phyloP scores from a whole-genome alignment of 2,329 filamentous ascomycete species.

The Ophiocordyceps unilateralis region DNA sequence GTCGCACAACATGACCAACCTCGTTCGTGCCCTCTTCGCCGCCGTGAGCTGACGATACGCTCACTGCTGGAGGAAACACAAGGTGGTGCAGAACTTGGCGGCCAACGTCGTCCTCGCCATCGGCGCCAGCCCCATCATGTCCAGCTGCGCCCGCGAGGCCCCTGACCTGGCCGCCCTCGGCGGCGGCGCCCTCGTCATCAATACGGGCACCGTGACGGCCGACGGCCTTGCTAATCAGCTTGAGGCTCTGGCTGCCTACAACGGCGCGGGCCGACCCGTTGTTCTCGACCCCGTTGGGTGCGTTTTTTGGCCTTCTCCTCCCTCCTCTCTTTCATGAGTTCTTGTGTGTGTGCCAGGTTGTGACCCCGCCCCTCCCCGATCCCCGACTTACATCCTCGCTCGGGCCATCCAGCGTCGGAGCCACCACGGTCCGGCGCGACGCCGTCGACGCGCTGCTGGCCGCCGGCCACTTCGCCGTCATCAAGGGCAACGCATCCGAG shows the following conservation, averaged over 20 bases:
- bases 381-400: background rate
- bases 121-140: constrained; percentile 88
- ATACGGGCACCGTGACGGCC: constrained; percentile 83
- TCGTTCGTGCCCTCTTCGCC: constrained; percentile 13
- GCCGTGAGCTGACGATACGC: background rate
- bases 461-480: constrained; percentile 64
- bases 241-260: constrained; percentile 66
- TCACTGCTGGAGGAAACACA: background rate
- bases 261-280: constrained; percentile 54
- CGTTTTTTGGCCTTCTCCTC: constrained; percentile 8
- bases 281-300: constrained; percentile 79
- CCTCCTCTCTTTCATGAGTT: background rate
- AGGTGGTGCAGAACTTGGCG: constrained; percentile 81
- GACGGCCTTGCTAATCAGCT: constrained; percentile 56
- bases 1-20: constrained; percentile 93
- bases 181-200: constrained; percentile 61
- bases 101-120: constrained; percentile 77
- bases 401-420: constrained; percentile 41
- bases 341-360: too few relatives aligned
- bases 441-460: constrained; percentile 56
- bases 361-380: too few relatives aligned
- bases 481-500: constrained; percentile 90
- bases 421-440: constrained; percentile 54
- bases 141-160: constrained; percentile 71
- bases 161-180: constrained; percentile 59